Evolutionary conservation across 2,329 filamentous ascomycete genomes (phyloP).

Genomic region (Ophiostoma sp.): DNA sequence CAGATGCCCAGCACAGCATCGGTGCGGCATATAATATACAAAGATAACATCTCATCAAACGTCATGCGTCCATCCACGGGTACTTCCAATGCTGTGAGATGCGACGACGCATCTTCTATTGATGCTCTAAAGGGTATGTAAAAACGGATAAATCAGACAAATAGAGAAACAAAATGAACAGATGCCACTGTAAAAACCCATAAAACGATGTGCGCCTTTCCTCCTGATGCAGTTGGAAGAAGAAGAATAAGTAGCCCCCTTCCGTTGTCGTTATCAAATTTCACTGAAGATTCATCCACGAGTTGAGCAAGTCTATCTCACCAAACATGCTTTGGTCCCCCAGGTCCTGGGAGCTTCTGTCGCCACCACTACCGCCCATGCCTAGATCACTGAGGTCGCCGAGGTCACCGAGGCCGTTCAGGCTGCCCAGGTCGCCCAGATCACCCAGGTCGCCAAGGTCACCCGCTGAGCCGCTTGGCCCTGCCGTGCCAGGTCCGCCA

Average conservation of each 20-base stretch:
- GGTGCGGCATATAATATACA: not conserved
- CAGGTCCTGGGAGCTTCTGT: constrained; percentile 19
- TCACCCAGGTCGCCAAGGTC: constrained; percentile 25
- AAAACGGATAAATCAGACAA: not conserved
- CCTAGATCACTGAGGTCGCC: constrained; percentile 22
- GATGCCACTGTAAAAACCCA: not conserved
- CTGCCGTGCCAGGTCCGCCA: not conserved
- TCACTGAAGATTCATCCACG: constrained; percentile 27
- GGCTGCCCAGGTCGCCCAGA: constrained; percentile 19
- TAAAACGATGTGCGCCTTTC: not conserved
- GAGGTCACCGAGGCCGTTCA: constrained; percentile 21
- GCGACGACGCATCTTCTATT: not conserved
- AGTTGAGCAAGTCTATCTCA: constrained; percentile 27
- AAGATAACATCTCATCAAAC: not conserved
- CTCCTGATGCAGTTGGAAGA: not conserved
- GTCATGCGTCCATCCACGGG: too few species aligned
- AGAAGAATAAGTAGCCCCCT: too few species aligned
- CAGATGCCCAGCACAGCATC: not conserved
- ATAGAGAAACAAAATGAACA: not conserved
- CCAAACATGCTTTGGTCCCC: constrained; percentile 28
- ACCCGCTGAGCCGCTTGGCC: constrained; percentile 11
- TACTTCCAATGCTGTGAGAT: not conserved
- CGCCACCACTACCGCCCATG: constrained; percentile 16
- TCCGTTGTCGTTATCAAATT: not conserved
- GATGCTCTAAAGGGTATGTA: constrained; percentile 10